Evolutionary conservation across 2,329 filamentous ascomycete genomes (phyloP).

Genomic region (Myotisia sp.): DNA sequence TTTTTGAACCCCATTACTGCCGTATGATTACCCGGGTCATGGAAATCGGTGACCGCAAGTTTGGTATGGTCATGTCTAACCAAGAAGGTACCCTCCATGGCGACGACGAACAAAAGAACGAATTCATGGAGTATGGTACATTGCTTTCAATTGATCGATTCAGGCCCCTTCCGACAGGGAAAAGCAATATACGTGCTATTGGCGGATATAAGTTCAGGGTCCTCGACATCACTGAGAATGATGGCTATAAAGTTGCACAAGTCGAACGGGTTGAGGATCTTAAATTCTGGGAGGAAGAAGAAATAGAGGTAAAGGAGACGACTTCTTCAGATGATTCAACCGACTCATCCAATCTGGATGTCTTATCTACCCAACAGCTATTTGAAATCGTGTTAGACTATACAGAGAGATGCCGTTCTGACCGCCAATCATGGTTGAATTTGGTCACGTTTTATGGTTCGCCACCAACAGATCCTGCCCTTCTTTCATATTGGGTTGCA

Average conservation of each 20-base stretch:
- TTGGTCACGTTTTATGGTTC: constrained; percentile 63
- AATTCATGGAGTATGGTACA: constrained; percentile 67
- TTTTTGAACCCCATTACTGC: constrained; percentile 86
- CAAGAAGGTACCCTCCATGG: constrained; percentile 20
- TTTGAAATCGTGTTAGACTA: constrained; percentile 54
- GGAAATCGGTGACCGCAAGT: constrained; percentile 53
- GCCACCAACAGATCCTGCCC: constrained; percentile 58
- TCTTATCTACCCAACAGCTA: constrained; percentile 32
- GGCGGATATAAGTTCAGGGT: constrained; percentile 68
- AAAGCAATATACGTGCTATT: constrained; percentile 64
- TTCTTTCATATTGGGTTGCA: constrained; percentile 85
- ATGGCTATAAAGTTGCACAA: constrained; percentile 66
- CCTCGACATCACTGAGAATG: constrained; percentile 44
- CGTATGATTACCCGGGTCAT: constrained; percentile 74
- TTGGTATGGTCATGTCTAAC: constrained; percentile 73
- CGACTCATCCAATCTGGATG: constrained; percentile 10
- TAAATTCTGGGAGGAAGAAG: constrained; percentile 66
- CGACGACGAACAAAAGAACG: too few species aligned
- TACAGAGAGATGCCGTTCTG: constrained; percentile 51
- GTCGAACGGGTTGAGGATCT: constrained; percentile 69
- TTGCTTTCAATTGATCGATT: constrained; percentile 60
- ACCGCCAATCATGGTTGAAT: constrained; percentile 61
- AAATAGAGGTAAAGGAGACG: constrained; percentile 56
- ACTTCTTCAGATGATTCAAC: constrained; percentile 11
- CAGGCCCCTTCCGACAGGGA: constrained; percentile 62